phyloP scores from a whole-genome alignment of 2,329 filamentous ascomycete genomes.

The Penicillium decumbens region DNA sequence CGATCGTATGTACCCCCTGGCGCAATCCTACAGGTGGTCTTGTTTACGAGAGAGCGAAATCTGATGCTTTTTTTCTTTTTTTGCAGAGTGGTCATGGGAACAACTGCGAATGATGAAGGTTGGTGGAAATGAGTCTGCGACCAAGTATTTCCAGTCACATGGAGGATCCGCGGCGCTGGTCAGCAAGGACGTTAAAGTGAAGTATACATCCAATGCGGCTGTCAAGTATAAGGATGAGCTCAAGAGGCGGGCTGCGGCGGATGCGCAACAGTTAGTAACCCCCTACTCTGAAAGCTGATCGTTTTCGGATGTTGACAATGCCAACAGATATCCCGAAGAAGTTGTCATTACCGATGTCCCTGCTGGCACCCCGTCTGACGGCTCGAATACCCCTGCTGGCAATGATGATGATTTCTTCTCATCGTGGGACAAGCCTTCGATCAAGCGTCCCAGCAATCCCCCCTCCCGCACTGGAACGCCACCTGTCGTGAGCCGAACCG shows the following conservation, averaged over 20 bases:
- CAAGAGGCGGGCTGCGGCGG: constrained; percentile 74
- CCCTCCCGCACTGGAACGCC: constrained; percentile 86
- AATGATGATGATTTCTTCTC: constrained; percentile 97
- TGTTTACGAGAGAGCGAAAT: neutral
- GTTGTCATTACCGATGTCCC: constrained; percentile 75
- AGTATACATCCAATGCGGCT: constrained; percentile 90
- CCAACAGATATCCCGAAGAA: constrained; percentile 68
- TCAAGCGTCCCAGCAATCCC: constrained; percentile 93
- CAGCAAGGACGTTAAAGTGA: constrained; percentile 94
- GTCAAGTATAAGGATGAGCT: constrained; percentile 98
- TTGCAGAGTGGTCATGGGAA: constrained; percentile 93
- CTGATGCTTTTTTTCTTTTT: constrained; percentile 26
- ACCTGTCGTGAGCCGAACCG: constrained; percentile 70
- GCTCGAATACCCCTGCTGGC: constrained; percentile 69
- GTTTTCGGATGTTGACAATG: constrained; percentile 12
- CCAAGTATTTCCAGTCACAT: constrained; percentile 96
- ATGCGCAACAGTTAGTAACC: constrained; percentile 70
- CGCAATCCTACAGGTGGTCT: neutral
- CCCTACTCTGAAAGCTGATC: neutral
- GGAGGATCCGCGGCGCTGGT: constrained; percentile 88
- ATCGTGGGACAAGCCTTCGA: constrained; percentile 95
- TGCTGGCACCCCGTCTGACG: constrained; percentile 57
- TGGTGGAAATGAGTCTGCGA: constrained; percentile 94
- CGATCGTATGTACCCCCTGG: constrained; percentile 67
- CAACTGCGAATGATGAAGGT: constrained; percentile 97